Percentiles rank a stretch among this genome's conserved stretches.
Evolutionary conservation across 2,329 filamentous ascomycete genomes (phyloP).

Genomic region (Metarhizium brunneum): DNA sequence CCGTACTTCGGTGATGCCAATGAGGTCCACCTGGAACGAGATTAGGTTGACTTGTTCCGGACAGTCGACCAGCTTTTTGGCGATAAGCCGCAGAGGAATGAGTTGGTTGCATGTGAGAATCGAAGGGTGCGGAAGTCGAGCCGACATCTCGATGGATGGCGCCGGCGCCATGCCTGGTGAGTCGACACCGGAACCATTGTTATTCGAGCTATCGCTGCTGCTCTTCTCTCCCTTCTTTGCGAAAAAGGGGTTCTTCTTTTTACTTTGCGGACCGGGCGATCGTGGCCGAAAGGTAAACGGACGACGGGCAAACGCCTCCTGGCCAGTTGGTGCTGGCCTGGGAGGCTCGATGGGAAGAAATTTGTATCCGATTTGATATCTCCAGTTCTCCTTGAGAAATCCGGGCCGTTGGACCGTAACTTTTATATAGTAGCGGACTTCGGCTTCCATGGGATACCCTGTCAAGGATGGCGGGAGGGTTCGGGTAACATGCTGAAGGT

Average conservation of each 20-base stretch:
- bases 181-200: slow-evolving; percentile 13
- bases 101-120: slow-evolving; percentile 86
- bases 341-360: slow-evolving; percentile 92
- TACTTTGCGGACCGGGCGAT: slow-evolving; percentile 16
- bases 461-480: slow-evolving; percentile 83
- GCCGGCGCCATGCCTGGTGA: slow-evolving; percentile 22
- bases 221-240: slow-evolving; percentile 25
- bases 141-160: slow-evolving; percentile 67
- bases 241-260: slow-evolving; percentile 52
- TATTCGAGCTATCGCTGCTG: slow-evolving; percentile 9
- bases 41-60: slow-evolving; percentile 65
- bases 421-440: slow-evolving; percentile 91
- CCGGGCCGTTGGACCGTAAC: slow-evolving; percentile 86
- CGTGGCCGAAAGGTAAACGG: slow-evolving; percentile 48
- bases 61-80: slow-evolving; percentile 64
- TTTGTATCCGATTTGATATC: slow-evolving; percentile 60
- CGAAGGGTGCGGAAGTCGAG: slow-evolving; percentile 75
- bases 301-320: slow-evolving; percentile 78
- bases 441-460: slow-evolving; percentile 79
- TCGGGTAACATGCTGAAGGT: slow-evolving; percentile 65
- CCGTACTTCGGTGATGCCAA: slow-evolving; percentile 69
- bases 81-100: slow-evolving; percentile 68
- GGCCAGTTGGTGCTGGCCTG: slow-evolving; percentile 52
- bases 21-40: slow-evolving; percentile 71
- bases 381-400: slow-evolving; percentile 83